phyloP scores from a whole-genome alignment of 2,329 filamentous ascomycete species.

The Fusarium palustre region DNA sequence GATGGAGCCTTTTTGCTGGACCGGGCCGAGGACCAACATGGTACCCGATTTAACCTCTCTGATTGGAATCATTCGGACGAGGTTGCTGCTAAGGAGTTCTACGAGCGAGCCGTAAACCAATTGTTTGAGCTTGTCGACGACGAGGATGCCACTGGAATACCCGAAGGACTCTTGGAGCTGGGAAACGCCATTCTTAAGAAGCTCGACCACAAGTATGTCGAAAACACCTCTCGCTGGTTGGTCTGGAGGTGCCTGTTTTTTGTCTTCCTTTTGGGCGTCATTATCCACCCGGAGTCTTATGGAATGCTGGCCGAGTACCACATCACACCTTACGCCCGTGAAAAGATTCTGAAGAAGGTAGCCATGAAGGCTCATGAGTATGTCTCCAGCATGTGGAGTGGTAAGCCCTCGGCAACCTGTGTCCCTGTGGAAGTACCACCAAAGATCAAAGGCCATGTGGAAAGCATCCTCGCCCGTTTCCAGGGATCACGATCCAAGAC shows the following conservation, averaged over 20 bases:
- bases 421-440: conserved; percentile 63
- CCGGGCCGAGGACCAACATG: conserved; percentile 81
- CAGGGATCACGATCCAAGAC: conserved; percentile 63
- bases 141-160: conserved; percentile 85
- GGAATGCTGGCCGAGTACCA: conserved; percentile 88
- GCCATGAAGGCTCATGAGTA: conserved; percentile 82
- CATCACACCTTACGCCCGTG: conserved; percentile 89
- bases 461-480: conserved; percentile 76
- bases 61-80: conserved; percentile 83
- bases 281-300: conserved; percentile 88
- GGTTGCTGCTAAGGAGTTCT: conserved; percentile 87
- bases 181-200: conserved; percentile 85
- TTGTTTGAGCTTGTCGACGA: conserved; percentile 90
- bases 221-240: conserved; percentile 83
- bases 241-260: conserved; percentile 94
- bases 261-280: conserved; percentile 82
- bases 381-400: conserved; percentile 82
- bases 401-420: conserved; percentile 68
- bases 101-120: conserved; percentile 81
- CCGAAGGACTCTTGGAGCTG: conserved; percentile 84
- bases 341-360: conserved; percentile 83
- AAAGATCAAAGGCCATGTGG: conserved; percentile 75
- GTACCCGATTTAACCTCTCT: conserved; percentile 76
- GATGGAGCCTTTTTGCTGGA: conserved; percentile 92
- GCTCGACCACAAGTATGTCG: conserved; percentile 76